Conservation (phyloP, 2,329 filamentous ascomycete genomes). For the Aspergillus sp. region DNA sequence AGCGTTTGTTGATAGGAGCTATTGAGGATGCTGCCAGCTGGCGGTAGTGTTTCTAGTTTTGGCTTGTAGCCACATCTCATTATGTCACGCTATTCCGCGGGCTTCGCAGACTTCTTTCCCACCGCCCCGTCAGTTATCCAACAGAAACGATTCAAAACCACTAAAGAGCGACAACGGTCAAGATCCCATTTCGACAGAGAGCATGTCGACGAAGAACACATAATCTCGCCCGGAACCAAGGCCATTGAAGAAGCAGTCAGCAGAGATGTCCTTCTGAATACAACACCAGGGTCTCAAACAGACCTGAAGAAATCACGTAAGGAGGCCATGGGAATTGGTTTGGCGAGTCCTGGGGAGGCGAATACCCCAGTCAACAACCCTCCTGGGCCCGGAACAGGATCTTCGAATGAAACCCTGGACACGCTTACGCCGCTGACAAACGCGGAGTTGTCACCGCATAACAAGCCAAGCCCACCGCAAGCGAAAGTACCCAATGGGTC, state of each 20-base stretch:
- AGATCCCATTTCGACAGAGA: constrained; percentile 40
- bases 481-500: constrained; percentile 38
- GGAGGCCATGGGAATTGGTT: constrained; percentile 64
- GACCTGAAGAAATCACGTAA: constrained; percentile 17
- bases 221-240: constrained; percentile 11
- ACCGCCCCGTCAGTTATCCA: constrained; percentile 67
- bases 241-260: constrained; percentile 13
- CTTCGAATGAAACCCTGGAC: constrained; percentile 53
- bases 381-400: constrained; percentile 54
- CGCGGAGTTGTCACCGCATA: constrained; percentile 63
- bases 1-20: constrained; percentile 18
- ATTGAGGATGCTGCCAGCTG: constrained; percentile 43
- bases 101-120: constrained; percentile 85
- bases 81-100: constrained; percentile 79
- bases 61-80: constrained; percentile 50
- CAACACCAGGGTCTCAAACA: constrained; percentile 13
- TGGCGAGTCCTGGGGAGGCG: constrained; percentile 70
- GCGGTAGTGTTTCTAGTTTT: constrained; percentile 30
- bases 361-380: constrained; percentile 71
- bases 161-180: constrained; percentile 62
- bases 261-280: constrained; percentile 16
- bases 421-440: constrained; percentile 66
- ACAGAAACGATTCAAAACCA: constrained; percentile 48
- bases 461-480: constrained; percentile 57
- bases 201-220: constrained; percentile 15